Evolutionary conservation across 2,329 filamentous ascomycete genomes (phyloP), one percentile per base, ranked within the genome.

Genomic region (Sclerotinia minor): DNA sequence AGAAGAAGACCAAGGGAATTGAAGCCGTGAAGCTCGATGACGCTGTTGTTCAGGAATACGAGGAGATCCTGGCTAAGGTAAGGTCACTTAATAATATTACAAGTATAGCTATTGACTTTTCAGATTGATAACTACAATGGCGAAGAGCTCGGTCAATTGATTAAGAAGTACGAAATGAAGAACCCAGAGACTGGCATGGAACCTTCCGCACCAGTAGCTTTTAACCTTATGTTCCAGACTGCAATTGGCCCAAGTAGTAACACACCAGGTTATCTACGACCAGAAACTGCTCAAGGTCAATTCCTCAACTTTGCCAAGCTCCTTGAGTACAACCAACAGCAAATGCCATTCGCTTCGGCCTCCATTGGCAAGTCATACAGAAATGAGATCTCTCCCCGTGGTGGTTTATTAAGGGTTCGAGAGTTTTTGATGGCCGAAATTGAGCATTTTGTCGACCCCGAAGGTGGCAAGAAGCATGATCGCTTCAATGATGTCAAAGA

Each of bases 381-480:
- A 76, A 99, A 99, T 79, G 95, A 99, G 78, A 97, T 99, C 74
- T 97, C 95, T 0, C 95, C 95, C 13, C 88, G 95, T 67, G 87
- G 92, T 71, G 95, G 95, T 80, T 88, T 99, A 52, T 82, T 99
- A 68, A 91, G 95, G 74, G 95, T 99, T 54, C 92, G 95, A 75
- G 95, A 99, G 79, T 98, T 99, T 82, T 81, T 97, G 75, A 98
- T 99, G 95, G 95, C 94, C 32, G 95, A 99, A 81, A 97, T 99
- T 74, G 95, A 99, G 83, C 95, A 99, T 80, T 99, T 92, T 77
- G 95, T 99, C 73, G 95, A 99, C 76, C 95, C 95, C 15, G 85
- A 95, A 76, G 88, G 92, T 77, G 92, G 93, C 80, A 99, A 99
- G 87, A 96, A 95, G 82, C 95, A 99, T 79, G 81, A 85, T 64